These are phyloP conservation scores for Cyberlindnera subsufficiens DNA, from an alignment of 805 yeast species.

Conservation along the genomic window DNA sequence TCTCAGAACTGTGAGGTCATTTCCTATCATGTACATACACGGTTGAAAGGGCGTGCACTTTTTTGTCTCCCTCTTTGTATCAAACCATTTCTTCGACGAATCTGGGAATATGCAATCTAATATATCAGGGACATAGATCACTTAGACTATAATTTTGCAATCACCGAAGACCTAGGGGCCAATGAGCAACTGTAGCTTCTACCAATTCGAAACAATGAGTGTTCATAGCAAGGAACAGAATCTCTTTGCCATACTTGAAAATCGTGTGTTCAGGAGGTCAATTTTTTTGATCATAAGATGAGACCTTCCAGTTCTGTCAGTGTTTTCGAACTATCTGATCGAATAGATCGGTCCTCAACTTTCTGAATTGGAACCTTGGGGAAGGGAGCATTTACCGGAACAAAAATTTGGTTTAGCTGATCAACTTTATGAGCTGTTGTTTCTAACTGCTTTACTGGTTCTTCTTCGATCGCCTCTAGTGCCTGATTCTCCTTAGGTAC, in stretches of 20 bases:
- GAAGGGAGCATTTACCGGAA: not conserved
- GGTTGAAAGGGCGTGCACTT: no score
- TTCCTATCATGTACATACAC: no score
- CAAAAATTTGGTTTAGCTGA: not conserved
- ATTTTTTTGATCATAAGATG: conserved; percentile 1
- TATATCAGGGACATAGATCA: no score
- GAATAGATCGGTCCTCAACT: not conserved
- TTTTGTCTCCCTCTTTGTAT: no score
- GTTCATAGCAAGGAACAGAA: not conserved
- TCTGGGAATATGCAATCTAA: no score
- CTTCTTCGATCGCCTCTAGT: not conserved
- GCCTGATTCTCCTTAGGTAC: no score
- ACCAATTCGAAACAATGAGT: not conserved
- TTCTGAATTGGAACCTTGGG: not conserved
- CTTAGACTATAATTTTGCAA: no score
- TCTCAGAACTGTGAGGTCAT: no score
- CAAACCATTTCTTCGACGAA: no score
- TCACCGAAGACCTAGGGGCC: no score
- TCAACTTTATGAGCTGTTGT: conserved; percentile 1
- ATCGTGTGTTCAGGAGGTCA: not conserved
- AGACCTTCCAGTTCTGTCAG: conserved; percentile 16
- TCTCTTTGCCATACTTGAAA: not conserved
- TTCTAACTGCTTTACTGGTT: not conserved
- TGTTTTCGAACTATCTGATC: not conserved
- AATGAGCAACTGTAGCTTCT: not conserved